Evolutionary conservation across 148 eudicot genomes (phyloP).

Genomic region (Arbutus unedo): DNA sequence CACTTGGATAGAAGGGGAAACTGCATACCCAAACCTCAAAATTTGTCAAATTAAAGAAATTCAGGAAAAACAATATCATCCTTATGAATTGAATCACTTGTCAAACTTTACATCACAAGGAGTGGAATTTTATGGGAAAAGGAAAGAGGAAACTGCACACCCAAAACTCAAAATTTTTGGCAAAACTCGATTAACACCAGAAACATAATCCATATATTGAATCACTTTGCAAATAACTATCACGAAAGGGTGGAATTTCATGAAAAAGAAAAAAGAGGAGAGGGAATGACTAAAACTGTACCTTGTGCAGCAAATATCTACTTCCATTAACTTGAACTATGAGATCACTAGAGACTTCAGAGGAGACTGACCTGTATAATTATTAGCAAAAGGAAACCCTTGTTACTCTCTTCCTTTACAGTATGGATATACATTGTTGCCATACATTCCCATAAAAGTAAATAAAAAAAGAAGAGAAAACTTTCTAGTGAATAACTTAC

Average conservation of each 20-base stretch:
- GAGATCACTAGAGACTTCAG: conserved; percentile 89
- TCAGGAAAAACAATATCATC: too few species aligned
- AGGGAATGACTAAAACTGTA: conserved; percentile 13
- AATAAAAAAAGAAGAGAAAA: neutral
- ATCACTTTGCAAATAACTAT: neutral
- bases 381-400: conserved; percentile 9
- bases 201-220: neutral
- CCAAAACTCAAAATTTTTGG: neutral
- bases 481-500: conserved; percentile 31
- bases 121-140: too few species aligned
- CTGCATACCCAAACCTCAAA: conserved; percentile 32
- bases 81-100: too few species aligned
- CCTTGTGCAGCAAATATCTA: conserved; percentile 95
- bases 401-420: neutral
- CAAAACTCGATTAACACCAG: neutral
- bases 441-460: neutral
- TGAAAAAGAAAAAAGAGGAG: neutral
- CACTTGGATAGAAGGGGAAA: conserved; percentile 88
- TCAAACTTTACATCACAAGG: too few species aligned
- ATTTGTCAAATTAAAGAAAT: neutral
- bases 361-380: conserved; percentile 68
- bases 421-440: neutral
- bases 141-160: conserved; percentile 63
- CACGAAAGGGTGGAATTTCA: neutral
- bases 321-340: conserved; percentile 70